A percentile compares a stretch with the other conserved stretches of the same genome.
Conservation (phyloP, 2,329 filamentous ascomycete genomes). For the Penicillium sp. region DNA sequence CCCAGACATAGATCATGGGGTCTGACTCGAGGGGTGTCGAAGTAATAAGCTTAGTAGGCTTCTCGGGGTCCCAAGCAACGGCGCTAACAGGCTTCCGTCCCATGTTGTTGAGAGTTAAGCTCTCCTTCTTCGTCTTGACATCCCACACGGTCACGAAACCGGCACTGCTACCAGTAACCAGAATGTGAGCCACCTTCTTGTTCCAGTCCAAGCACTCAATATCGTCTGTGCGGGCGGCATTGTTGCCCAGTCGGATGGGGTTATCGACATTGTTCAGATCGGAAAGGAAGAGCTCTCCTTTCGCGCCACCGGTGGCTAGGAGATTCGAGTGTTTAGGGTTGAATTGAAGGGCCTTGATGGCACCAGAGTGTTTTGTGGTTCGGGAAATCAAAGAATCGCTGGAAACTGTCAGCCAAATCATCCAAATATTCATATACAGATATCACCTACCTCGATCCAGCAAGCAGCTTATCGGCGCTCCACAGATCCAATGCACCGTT, state of each 20-base stretch:
- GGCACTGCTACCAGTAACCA: conserved; percentile 88
- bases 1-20: conserved; percentile 89
- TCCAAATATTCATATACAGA: neutral
- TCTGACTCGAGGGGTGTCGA: conserved; percentile 86
- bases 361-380: conserved; percentile 84
- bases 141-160: conserved; percentile 99
- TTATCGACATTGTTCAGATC: conserved; percentile 87
- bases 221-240: conserved; percentile 86
- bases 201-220: conserved; percentile 98
- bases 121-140: conserved; percentile 96
- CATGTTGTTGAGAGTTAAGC: conserved; percentile 83
- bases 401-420: conserved; percentile 16
- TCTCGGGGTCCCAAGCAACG: conserved; percentile 95
- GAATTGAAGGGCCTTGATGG: conserved; percentile 94
- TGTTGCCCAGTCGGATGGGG: conserved; percentile 84
- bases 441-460: conserved; percentile 49
- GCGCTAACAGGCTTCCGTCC: conserved; percentile 92
- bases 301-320: conserved; percentile 86
- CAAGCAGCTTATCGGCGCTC: conserved; percentile 74
- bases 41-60: conserved; percentile 88
- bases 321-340: conserved; percentile 91
- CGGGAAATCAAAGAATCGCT: conserved; percentile 80
- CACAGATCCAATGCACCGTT: conserved; percentile 91
- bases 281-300: conserved; percentile 95
- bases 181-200: conserved; percentile 92